A percentile compares a stretch with the other conserved stretches of the same genome.
Conservation (phyloP, 768 basidiomycete species). For the Melanogaster broomeanus region DNA sequence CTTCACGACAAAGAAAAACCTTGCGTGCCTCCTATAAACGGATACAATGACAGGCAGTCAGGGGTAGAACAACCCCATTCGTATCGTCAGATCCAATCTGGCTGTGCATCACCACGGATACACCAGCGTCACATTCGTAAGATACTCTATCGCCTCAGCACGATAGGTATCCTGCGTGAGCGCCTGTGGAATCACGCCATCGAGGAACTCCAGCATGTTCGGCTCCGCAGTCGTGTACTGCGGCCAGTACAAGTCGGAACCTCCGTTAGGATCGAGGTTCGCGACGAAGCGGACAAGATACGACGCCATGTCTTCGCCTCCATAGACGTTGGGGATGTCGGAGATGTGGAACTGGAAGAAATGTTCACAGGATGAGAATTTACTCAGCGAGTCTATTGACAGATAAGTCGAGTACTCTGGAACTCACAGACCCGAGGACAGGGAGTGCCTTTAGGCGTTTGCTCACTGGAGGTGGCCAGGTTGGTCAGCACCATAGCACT, state of each 20-base stretch:
- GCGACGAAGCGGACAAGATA: slow-evolving; percentile 22
- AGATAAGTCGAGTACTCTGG: background rate
- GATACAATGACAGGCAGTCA: too few relatives aligned
- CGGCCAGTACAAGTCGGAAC: slow-evolving; percentile 41
- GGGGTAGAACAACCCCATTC: too few relatives aligned
- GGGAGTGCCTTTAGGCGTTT: slow-evolving; percentile 46
- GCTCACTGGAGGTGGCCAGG: slow-evolving; percentile 35
- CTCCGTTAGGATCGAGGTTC: slow-evolving; percentile 40
- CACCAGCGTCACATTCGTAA: slow-evolving; percentile 18
- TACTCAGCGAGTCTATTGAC: background rate
- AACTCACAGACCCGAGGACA: slow-evolving; percentile 45
- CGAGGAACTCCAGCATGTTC: slow-evolving; percentile 42
- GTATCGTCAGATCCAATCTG: too few relatives aligned
- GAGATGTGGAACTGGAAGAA: slow-evolving; percentile 40
- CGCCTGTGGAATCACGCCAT: slow-evolving; percentile 32
- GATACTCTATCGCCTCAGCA: slow-evolving; percentile 35
- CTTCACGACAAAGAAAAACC: too few relatives aligned
- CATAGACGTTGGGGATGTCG: slow-evolving; percentile 47
- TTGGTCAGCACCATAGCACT: background rate
- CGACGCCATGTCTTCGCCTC: slow-evolving; percentile 44
- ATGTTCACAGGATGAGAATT: too few relatives aligned
- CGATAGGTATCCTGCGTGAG: slow-evolving; percentile 48
- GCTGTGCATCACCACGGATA: slow-evolving; percentile 5
- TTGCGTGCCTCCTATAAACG: too few relatives aligned
- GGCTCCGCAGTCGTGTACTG: slow-evolving; percentile 38